Percentiles rank a stretch among this genome's conserved stretches.
Conservation (phyloP, 1,139 yeast genomes). For the Nakaseomyces bracarensis region DNA sequence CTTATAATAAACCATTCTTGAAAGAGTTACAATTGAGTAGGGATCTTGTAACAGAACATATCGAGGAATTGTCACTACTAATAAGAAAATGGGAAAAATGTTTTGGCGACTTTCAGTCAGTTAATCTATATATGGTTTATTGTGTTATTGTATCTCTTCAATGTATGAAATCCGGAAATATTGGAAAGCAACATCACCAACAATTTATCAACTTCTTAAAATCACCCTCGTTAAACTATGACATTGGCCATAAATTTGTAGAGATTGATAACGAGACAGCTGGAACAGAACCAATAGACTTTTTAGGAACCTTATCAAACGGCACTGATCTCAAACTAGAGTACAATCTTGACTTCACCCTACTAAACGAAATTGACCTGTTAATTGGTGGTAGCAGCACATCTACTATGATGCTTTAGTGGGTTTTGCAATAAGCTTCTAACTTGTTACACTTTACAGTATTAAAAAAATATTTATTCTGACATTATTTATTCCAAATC, state of each 20-base stretch:
- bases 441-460: too few relatives aligned
- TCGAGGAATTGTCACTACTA: constrained; percentile 30
- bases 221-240: constrained; percentile 23
- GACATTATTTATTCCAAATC: too few relatives aligned
- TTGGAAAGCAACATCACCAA: constrained; percentile 15
- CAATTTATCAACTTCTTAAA: constrained; percentile 20
- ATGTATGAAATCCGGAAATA: constrained; percentile 23
- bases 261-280: constrained; percentile 18
- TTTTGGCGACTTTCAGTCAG: constrained; percentile 26
- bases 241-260: constrained; percentile 25
- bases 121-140: constrained; percentile 26
- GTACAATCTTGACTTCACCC: constrained; percentile 28
- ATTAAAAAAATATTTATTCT: too few relatives aligned
- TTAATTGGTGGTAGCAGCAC: constrained; percentile 17
- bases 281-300: constrained; percentile 18
- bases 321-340: constrained; percentile 28
- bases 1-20: constrained; percentile 52
- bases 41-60: constrained; percentile 23
- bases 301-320: constrained; percentile 23
- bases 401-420: neutral
- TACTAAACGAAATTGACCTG: constrained; percentile 28
- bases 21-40: constrained; percentile 20
- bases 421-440: too few relatives aligned
- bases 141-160: constrained; percentile 26
- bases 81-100: constrained; percentile 32